Evolutionary conservation across 192 early-diverging fungal genomes (phyloP), one percentile per base, ranked within the genome.

Genomic region (Dispira simplex): DNA sequence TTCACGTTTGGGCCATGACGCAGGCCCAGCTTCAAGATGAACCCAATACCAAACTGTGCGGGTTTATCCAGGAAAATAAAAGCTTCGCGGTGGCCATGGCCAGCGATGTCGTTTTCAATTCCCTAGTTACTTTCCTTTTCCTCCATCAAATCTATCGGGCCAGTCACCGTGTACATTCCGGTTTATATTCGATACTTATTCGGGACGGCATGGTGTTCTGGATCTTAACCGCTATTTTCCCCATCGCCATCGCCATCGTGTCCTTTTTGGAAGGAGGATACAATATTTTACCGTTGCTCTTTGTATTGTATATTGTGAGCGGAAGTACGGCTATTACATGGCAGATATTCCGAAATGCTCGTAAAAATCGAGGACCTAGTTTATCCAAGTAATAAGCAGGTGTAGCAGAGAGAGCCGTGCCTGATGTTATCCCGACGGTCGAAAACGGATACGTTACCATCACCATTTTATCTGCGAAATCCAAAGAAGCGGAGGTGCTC

Each of bases 171-270:
- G n/a, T 58, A 18, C 25, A 28, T 39, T 58, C 56, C 11, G 26
- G 27, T 8, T n/a, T 43, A 39, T 58, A 58, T 16, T 6, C 16
- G 10, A 58, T 58, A 18, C 32, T 58, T 26, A 39, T 58, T 58
- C 56, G 56, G 56, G 56, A 58, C 56, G 56, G 56, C 12, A 58
- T 58, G 56, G 18, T 58, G n/a, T 58, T 26, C 32, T 58, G 56
- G 56, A 18, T 58, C 18, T n/a, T 16, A 11, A 58, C 56, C 1
- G 25, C 56, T 11, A 18, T 58, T 12, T 58, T 58, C 27, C 56
- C 56, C 8, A 27, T 58, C 21, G 32, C 28, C 56, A n/a, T 58
- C 21, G 25, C 56, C 8, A 26, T 58, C 27, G 56, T 16, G 20
- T 18, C 18, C 21, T 58, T 58, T 58, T 53, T 11, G 47, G 55